Evolutionary conservation across 1,139 yeast species (phyloP).

Genomic region (Saccharomycopsis hybrid): DNA sequence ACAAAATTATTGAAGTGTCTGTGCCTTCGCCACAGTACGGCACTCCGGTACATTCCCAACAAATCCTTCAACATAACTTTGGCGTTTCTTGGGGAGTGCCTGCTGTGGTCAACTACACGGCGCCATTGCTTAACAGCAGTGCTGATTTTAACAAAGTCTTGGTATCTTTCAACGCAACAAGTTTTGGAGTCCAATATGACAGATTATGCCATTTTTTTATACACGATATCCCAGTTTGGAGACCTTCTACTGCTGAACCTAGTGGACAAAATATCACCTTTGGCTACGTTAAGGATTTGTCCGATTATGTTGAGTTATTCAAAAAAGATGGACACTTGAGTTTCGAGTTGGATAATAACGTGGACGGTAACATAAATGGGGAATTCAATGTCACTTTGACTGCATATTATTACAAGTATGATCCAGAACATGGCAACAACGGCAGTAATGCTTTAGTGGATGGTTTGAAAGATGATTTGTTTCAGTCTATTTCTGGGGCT

Average conservation of each 20-base stretch:
- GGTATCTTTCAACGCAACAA: conserved; percentile 50
- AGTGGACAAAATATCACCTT: conserved; percentile 37
- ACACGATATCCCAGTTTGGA: conserved; percentile 67
- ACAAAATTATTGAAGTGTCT: conserved; percentile 16
- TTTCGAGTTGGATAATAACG: conserved; percentile 61
- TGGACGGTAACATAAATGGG: conserved; percentile 54
- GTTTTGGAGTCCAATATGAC: conserved; percentile 66
- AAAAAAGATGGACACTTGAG: conserved; percentile 32
- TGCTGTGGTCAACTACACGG: conserved; percentile 34
- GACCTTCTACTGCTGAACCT: conserved; percentile 83
- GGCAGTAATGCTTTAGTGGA: too few relatives aligned
- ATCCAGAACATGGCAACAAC: neutral
- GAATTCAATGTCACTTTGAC: conserved; percentile 47
- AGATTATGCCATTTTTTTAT: conserved; percentile 68
- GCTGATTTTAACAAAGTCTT: conserved; percentile 50
- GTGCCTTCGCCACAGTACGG: conserved; percentile 18
- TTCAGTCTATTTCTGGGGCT: neutral
- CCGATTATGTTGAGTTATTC: conserved; percentile 51
- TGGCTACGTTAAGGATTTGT: conserved; percentile 53
- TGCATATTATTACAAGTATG: conserved; percentile 42
- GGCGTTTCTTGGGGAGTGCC: conserved; percentile 58
- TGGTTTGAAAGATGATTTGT: neutral
- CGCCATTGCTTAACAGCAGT: conserved; percentile 28
- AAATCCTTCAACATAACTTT: conserved; percentile 38
- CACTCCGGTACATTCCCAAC: conserved; percentile 35